phyloP scores from a whole-genome alignment of 805 yeast genomes.

The Kodamaea kakaduensis region DNA sequence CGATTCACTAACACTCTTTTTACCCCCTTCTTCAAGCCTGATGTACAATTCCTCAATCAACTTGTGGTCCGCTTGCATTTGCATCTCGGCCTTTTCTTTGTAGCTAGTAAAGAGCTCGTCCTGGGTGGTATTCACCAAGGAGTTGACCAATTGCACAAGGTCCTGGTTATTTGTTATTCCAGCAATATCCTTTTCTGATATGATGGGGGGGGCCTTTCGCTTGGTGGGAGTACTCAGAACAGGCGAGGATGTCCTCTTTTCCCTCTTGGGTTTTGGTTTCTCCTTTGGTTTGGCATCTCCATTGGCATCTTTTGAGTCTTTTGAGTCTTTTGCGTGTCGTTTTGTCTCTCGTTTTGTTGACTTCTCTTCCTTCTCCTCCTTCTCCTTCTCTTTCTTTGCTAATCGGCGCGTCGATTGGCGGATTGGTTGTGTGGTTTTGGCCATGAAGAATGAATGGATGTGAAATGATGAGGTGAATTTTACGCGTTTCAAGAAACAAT shows the following conservation, averaged over 20 bases:
- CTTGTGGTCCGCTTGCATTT: constrained; percentile 15
- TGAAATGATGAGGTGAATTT: too few relatives aligned
- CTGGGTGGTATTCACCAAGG: constrained; percentile 29
- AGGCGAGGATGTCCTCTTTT: neutral
- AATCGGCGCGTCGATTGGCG: too few relatives aligned
- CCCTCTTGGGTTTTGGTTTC: neutral
- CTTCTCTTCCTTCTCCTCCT: too few relatives aligned
- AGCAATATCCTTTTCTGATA: constrained; percentile 6
- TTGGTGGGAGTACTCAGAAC: constrained; percentile 4
- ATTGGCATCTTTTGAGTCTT: too few relatives aligned
- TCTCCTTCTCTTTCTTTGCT: too few relatives aligned
- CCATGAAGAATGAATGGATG: too few relatives aligned
- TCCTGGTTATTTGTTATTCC: constrained; percentile 18
- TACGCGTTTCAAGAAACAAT: too few relatives aligned
- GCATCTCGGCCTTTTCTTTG: constrained; percentile 17
- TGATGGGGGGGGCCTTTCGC: constrained; percentile 2
- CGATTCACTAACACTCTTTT: constrained; percentile 2
- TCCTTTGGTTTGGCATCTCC: too few relatives aligned
- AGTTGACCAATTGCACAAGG: constrained; percentile 27
- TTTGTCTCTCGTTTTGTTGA: too few relatives aligned
- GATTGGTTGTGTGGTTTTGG: too few relatives aligned
- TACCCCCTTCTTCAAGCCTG: constrained; percentile 17
- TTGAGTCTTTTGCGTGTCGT: too few relatives aligned
- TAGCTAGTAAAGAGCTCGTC: constrained; percentile 29
- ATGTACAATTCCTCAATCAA: constrained; percentile 23